Evolutionary conservation across 2,329 filamentous ascomycete genomes (phyloP).

Genomic region (Pseudogymnoascus sp.): DNA sequence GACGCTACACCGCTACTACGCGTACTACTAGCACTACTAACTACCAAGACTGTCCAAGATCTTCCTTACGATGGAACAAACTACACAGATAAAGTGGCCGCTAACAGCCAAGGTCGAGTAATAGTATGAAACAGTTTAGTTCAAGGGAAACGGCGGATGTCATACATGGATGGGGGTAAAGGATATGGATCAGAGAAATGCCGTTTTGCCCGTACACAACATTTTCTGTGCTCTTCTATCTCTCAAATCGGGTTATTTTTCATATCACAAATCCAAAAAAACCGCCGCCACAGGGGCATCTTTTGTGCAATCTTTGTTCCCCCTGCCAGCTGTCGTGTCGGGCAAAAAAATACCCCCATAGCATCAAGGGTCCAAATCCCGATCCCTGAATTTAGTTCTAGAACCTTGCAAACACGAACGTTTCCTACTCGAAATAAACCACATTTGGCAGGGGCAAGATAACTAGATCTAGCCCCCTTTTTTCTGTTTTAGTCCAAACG

Average conservation of each 20-base stretch:
- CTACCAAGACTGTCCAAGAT: neutral
- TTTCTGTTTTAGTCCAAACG: conserved; percentile 1
- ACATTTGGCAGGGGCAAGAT: conserved; percentile 1
- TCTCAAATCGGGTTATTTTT: neutral
- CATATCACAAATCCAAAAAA: neutral
- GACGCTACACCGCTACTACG: conserved; percentile 2
- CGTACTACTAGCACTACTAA: neutral
- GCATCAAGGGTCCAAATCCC: neutral
- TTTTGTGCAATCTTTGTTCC: neutral
- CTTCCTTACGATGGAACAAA: neutral
- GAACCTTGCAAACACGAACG: conserved; percentile 2
- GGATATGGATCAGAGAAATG: neutral
- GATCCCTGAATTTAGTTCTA: neutral
- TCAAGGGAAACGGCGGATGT: neutral
- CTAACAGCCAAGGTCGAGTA: neutral
- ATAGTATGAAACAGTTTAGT: neutral
- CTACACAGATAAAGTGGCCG: conserved; percentile 1
- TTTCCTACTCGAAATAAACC: neutral
- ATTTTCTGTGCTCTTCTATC: neutral
- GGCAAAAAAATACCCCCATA: neutral
- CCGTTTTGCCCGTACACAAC: neutral
- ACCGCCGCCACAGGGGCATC: neutral
- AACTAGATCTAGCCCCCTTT: neutral
- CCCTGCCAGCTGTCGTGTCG: neutral
- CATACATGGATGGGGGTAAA: neutral